Conservation (phyloP, 257 asterid species). For the Petunia secreta region DNA sequence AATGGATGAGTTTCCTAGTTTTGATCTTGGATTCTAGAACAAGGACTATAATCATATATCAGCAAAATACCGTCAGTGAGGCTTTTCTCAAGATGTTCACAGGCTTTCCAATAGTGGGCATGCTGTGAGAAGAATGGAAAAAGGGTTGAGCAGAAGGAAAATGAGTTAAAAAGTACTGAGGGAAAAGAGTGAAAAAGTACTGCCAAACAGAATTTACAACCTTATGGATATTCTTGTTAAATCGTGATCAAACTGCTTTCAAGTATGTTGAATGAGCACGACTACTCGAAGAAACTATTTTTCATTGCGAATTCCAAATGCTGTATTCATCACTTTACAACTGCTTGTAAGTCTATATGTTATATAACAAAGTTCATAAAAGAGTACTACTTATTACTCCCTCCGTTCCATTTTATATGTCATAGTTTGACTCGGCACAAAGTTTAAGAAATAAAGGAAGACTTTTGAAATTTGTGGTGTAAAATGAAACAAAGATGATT, state of each 20-base stretch:
- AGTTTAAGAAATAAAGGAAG: too few species aligned
- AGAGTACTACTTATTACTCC: background rate
- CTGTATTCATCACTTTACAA: background rate
- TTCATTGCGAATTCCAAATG: background rate
- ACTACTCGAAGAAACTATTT: background rate
- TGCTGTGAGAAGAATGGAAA: background rate
- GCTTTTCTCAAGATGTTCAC: background rate
- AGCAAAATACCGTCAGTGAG: background rate
- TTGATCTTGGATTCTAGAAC: slow-evolving; percentile 80
- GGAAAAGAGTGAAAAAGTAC: background rate
- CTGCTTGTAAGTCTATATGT: background rate
- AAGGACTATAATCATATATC: background rate
- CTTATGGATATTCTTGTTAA: background rate
- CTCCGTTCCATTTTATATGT: too few species aligned
- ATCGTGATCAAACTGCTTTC: background rate
- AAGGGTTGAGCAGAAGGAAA: background rate
- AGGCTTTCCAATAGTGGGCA: background rate
- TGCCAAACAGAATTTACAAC: background rate
- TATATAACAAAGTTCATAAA: background rate
- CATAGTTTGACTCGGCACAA: too few species aligned
- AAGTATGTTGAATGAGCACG: background rate
- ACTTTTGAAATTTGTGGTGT: too few species aligned
- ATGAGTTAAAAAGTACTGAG: background rate
- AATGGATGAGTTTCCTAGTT: slow-evolving; percentile 60
- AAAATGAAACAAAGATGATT: too few species aligned